Percentiles rank a stretch among this genome's conserved stretches.
Conservation (phyloP, 1,284 basidiomycete genomes). For the Singerocomus rubriflavus region DNA sequence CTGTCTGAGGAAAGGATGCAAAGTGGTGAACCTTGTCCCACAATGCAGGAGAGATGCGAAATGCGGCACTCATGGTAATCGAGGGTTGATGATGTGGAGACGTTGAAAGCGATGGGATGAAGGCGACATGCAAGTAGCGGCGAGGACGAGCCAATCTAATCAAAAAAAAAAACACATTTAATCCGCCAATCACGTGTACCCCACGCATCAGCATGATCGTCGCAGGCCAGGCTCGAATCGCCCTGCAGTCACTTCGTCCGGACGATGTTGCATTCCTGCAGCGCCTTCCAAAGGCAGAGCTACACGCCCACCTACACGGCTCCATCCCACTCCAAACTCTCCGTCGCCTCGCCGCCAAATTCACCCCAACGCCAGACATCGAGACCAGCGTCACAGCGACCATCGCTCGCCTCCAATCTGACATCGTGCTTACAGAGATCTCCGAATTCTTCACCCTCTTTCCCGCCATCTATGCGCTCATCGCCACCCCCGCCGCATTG, state of each 20-base stretch:
- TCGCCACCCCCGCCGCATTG: conserved; percentile 54
- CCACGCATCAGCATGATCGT: not conserved
- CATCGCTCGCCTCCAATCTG: conserved; percentile 40
- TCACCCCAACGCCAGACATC: conserved; percentile 23
- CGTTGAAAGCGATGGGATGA: not conserved
- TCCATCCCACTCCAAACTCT: conserved; percentile 71
- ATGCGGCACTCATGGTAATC: conserved; percentile 35
- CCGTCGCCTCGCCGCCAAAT: conserved; percentile 58
- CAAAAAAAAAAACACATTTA: not conserved
- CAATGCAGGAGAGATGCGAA: conserved; percentile 74
- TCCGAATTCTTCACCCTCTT: conserved; percentile 73
- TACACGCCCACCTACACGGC: conserved; percentile 82
- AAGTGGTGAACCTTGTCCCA: conserved; percentile 95
- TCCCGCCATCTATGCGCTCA: conserved; percentile 74
- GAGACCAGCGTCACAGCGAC: conserved; percentile 11
- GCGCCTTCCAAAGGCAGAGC: conserved; percentile 69
- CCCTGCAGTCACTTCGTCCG: conserved; percentile 50
- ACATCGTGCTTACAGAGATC: conserved; percentile 52
- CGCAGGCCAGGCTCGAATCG: conserved; percentile 36
- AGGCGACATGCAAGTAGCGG: too few relatives aligned
- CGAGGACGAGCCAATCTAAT: too few relatives aligned
- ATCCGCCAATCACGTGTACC: conserved; percentile 20
- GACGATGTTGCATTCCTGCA: conserved; percentile 58
- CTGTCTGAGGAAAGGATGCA: conserved; percentile 91
- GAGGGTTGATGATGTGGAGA: not conserved